These are phyloP conservation scores for Raffaelea ambrosiae DNA, from an alignment of 2,329 filamentous ascomycete genomes.

Conservation along the genomic window DNA sequence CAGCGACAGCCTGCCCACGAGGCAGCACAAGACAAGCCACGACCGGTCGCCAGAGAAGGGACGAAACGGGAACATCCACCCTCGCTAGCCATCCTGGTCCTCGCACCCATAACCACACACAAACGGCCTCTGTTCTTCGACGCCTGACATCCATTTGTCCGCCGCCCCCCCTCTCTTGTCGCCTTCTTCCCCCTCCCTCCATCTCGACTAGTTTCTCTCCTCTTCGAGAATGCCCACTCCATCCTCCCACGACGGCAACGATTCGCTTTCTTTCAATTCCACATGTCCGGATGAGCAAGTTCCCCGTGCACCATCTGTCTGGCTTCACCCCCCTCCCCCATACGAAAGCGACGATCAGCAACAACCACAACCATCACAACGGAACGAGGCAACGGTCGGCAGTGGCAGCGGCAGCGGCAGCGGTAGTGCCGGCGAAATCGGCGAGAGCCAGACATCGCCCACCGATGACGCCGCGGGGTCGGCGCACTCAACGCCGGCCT, in stretches of 20 bases:
- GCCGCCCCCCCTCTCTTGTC: neutral
- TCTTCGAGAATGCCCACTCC: slow-evolving; percentile 15
- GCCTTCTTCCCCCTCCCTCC: neutral
- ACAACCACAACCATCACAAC: too few species aligned
- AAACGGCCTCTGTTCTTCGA: neutral
- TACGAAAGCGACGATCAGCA: slow-evolving; percentile 5
- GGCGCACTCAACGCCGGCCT: slow-evolving; percentile 30
- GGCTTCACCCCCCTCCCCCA: slow-evolving; percentile 12
- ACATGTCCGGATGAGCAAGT: slow-evolving; percentile 35
- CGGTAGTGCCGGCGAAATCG: slow-evolving; percentile 10
- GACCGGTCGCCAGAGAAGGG: too few species aligned
- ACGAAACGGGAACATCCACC: too few species aligned
- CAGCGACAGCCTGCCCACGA: too few species aligned
- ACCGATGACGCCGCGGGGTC: neutral
- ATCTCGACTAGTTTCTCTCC: neutral
- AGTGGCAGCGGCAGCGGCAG: neutral
- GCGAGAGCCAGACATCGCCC: neutral
- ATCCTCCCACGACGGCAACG: slow-evolving; percentile 10
- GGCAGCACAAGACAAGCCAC: too few species aligned
- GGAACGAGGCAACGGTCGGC: neutral
- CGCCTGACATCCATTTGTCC: neutral
- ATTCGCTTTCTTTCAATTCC: slow-evolving; percentile 24
- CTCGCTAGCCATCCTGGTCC: too few species aligned
- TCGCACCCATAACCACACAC: too few species aligned
- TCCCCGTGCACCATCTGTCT: slow-evolving; percentile 17